These are phyloP conservation scores for Aphanoascus verrucosus DNA, from an alignment of 2,329 filamentous ascomycete genomes.

Conservation along the genomic window DNA sequence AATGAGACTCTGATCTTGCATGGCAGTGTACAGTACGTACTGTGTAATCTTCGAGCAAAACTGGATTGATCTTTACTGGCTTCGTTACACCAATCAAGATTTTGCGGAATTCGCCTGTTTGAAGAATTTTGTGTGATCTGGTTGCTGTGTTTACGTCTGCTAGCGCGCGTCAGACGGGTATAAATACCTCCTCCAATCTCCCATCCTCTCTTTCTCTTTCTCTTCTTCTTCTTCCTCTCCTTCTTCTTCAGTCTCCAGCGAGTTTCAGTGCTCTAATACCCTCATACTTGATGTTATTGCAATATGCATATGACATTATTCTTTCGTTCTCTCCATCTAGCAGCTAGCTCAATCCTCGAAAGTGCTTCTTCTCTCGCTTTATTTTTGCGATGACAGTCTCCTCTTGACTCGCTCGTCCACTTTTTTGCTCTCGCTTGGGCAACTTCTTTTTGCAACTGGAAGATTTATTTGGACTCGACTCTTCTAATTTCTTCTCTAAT, in stretches of 20 bases:
- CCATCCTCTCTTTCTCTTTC: not conserved
- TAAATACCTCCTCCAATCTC: not conserved
- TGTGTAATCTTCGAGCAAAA: not conserved
- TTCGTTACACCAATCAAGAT: constrained; percentile 4
- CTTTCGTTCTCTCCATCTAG: no score
- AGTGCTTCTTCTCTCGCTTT: no score
- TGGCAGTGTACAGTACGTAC: not conserved
- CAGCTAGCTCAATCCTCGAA: no score
- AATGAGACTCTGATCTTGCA: not conserved
- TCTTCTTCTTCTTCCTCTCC: not conserved
- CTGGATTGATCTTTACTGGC: not conserved
- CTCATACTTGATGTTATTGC: no score
- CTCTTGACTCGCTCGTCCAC: no score
- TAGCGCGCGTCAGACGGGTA: not conserved
- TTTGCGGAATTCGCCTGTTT: constrained; percentile 1
- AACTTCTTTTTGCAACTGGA: no score
- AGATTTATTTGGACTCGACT: no score
- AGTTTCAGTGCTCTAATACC: no score
- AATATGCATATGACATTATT: no score
- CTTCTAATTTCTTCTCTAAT: no score
- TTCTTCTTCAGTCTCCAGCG: not conserved
- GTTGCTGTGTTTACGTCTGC: not conserved
- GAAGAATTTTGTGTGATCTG: not conserved
- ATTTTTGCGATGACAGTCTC: no score
- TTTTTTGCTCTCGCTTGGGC: no score